These are phyloP conservation scores for Phlyctochytrium planicorne DNA, from an alignment of 192 early-diverging fungal genomes.

Conservation along the genomic window DNA sequence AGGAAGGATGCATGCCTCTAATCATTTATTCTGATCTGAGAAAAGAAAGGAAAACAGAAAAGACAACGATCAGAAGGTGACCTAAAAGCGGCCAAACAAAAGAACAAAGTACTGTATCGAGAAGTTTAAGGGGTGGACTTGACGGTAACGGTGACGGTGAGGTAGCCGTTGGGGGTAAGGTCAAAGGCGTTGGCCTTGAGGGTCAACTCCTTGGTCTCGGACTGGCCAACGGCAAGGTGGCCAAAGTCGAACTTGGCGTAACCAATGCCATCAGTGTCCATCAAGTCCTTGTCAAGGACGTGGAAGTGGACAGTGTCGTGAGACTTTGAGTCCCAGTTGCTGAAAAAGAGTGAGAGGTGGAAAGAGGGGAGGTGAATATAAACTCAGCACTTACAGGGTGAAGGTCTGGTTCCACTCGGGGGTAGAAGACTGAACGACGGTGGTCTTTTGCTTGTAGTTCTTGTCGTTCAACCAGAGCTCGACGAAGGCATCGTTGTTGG, in stretches of 20 bases:
- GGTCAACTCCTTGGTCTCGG: conserved; percentile 5
- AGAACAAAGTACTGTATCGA: too few species aligned
- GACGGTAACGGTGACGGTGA: conserved; percentile 5
- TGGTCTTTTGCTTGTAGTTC: not conserved
- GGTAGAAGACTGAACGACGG: not conserved
- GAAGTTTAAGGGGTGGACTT: too few species aligned
- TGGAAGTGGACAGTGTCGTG: not conserved
- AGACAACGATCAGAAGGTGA: too few species aligned
- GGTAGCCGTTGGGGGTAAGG: conserved; percentile 3
- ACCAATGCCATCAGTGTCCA: not conserved
- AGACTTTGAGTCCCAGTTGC: not conserved
- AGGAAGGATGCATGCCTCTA: too few species aligned
- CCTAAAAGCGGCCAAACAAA: too few species aligned
- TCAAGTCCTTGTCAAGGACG: conserved; percentile 11
- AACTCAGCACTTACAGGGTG: not conserved
- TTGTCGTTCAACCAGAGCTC: not conserved
- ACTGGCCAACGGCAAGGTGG: not conserved
- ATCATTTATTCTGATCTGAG: too few species aligned
- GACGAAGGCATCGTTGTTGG: conserved; percentile 8
- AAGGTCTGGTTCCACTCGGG: conserved; percentile 4
- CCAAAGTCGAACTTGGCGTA: conserved; percentile 5
- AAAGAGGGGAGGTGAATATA: not conserved
- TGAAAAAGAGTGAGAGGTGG: not conserved
- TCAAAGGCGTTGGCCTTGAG: not conserved
- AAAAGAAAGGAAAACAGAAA: too few species aligned